Percentiles rank a stretch among this genome's conserved stretches.
phyloP scores from a whole-genome alignment of 1,284 basidiomycete species.

The Puccinia polysora region DNA sequence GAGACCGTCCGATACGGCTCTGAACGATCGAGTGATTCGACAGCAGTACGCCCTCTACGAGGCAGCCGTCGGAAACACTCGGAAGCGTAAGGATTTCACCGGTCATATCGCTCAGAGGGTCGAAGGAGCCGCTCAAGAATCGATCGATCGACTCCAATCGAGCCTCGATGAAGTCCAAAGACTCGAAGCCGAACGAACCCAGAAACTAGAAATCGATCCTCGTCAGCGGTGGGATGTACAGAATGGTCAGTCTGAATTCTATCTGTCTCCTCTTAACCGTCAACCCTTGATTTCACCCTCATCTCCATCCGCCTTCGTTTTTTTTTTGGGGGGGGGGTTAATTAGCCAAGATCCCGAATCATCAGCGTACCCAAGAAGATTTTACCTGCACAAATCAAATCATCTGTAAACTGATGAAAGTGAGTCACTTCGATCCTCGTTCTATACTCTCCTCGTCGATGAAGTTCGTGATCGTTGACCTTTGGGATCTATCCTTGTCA shows the following conservation, averaged over 20 bases:
- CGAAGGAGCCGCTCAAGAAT: conserved; percentile 2
- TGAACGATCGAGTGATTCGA: conserved; percentile 33
- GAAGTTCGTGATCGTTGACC: background rate
- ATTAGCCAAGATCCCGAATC: conserved; percentile 12
- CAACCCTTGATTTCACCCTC: background rate
- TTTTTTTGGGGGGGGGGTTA: no score
- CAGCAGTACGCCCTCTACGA: conserved; percentile 34
- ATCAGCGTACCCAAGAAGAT: conserved; percentile 14
- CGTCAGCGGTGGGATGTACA: conserved; percentile 19
- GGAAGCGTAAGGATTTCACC: conserved; percentile 31
- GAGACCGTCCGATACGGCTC: conserved; percentile 26
- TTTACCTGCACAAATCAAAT: conserved; percentile 1
- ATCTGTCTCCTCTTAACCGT: background rate
- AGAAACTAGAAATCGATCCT: background rate
- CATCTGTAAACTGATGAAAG: conserved; percentile 9
- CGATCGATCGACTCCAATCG: background rate
- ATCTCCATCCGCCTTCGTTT: background rate
- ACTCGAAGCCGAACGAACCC: background rate
- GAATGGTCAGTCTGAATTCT: conserved; percentile 24
- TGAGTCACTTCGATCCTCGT: background rate
- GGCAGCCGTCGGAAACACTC: conserved; percentile 33
- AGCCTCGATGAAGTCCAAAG: background rate
- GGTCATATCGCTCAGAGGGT: conserved; percentile 11
- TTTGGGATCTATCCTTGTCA: background rate
- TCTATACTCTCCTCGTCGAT: background rate